phyloP scores from a whole-genome alignment of 208 protist genomes.

The Trypanosoma avium region DNA sequence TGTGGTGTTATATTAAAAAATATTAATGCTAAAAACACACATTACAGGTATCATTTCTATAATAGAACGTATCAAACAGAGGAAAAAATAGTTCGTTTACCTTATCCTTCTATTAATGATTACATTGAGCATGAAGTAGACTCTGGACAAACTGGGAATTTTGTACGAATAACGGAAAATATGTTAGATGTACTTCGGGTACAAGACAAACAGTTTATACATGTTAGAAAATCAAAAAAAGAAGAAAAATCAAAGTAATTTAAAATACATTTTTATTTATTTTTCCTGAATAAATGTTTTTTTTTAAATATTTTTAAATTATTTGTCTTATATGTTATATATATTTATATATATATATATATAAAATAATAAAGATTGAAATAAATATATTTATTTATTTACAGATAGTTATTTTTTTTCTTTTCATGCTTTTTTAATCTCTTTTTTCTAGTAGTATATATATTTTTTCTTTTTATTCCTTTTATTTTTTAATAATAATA shows the following conservation, averaged over 20 bases:
- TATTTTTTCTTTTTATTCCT: conserved; percentile 8
- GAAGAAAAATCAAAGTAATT: conserved; percentile 1
- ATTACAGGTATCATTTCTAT: conserved; percentile 85
- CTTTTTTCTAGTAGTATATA: conserved; percentile 1
- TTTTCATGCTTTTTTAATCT: conserved; percentile 5
- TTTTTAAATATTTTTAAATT: too few relatives aligned
- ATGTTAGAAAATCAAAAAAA: conserved; percentile 8
- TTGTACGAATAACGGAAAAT: conserved; percentile 23
- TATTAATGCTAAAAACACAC: conserved; percentile 50
- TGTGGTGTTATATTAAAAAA: conserved; percentile 56
- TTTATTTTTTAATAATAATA: background rate
- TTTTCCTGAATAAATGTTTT: too few relatives aligned
- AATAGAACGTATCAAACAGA: conserved; percentile 54
- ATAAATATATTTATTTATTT: too few relatives aligned
- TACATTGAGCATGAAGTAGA: conserved; percentile 29
- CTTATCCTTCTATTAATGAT: conserved; percentile 51
- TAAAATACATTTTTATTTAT: background rate
- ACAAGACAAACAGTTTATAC: conserved; percentile 21
- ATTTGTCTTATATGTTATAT: background rate
- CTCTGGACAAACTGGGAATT: conserved; percentile 18
- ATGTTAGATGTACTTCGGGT: conserved; percentile 26
- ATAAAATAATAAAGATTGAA: too few relatives aligned
- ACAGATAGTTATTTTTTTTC: too few relatives aligned
- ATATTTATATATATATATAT: too few relatives aligned
- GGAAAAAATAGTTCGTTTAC: conserved; percentile 71